Evolutionary conservation across 2,329 filamentous ascomycete species (phyloP), one percentile per base, ranked within the genome.

Genomic region (Penicillium thymicola): DNA sequence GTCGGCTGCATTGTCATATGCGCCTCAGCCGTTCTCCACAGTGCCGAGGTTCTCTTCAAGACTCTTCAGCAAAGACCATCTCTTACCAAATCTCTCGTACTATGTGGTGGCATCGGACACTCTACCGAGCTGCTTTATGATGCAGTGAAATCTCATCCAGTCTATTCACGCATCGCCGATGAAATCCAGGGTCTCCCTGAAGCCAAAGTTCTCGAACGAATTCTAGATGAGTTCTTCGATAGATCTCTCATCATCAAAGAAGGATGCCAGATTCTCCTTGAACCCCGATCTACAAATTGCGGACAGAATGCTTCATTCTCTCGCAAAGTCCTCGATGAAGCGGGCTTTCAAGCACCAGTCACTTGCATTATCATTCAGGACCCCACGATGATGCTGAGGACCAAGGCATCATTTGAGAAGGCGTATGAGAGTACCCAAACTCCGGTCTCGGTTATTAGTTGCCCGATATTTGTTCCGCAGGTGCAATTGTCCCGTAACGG

Each of bases 41-140:
- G 67, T 45, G 72, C 75, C 9, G 70, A 74, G 18, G 34, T 48
- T 1, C 61, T 78, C 27, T 78, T 78, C 62, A 42, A 51, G 9
- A 58, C 63, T 5, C 64, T 78, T 4, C 55, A 72, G 58, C 30
- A 51, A 10, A 63, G 59, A 5, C 71, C 74, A 2, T 30, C 54
- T 5, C 54, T 74, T 7, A 68, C 73, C 3, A 70, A 67, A 51
- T 71, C 65, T 2, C 55, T 79, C 3, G 72, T 79, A 1, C 64
- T 79, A 0, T 78, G 75, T 44, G 78, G 77, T 18, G 78, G 78
- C 9, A 74, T 77, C 23, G 77, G 78, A 3, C 78, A 80, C 59
- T 78, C 76, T 1, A 80, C 78, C 5, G 55, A 68, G 13, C 70
- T 73, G 16, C 67, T 80, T 5, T 79, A 78, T 57, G 68, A 74